A percentile compares a stretch with the other conserved stretches of the same genome.
phyloP scores from a whole-genome alignment of 1,284 basidiomycete species.

The Tilletia setariae region DNA sequence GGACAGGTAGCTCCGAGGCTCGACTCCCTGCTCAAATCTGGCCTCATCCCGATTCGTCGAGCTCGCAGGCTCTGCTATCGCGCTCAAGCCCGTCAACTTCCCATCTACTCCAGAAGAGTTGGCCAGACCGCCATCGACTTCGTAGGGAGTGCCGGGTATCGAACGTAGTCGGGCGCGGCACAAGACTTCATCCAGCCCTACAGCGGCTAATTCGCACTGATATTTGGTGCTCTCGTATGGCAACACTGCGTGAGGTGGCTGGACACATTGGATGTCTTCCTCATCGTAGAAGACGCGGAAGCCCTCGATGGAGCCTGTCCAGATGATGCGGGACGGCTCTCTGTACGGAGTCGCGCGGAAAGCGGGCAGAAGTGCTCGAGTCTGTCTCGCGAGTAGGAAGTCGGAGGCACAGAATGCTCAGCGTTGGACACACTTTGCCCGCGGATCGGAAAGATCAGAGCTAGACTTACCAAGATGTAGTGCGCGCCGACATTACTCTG shows the following conservation, averaged over 20 bases:
- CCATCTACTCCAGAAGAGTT: not conserved
- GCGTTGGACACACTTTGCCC: no score
- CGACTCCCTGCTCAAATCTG: conserved; percentile 18
- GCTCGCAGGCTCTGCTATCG: not conserved
- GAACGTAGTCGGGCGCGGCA: conserved; percentile 32
- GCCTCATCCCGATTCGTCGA: not conserved
- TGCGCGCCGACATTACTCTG: conserved; percentile 52
- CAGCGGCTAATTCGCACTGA: conserved; percentile 52
- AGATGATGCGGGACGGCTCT: conserved; percentile 47
- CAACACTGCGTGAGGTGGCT: conserved; percentile 30
- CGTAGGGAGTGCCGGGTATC: conserved; percentile 35
- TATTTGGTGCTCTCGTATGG: conserved; percentile 55
- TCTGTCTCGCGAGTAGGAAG: not conserved
- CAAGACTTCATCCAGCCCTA: conserved; percentile 48
- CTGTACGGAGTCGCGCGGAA: conserved; percentile 45
- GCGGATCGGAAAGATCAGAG: not conserved
- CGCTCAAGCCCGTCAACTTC: no score
- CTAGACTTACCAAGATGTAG: conserved; percentile 43
- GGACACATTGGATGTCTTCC: conserved; percentile 49
- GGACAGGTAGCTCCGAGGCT: conserved; percentile 43
- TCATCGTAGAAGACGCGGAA: conserved; percentile 42
- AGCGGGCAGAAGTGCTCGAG: conserved; percentile 37
- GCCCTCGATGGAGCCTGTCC: conserved; percentile 54
- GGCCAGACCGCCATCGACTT: not conserved
- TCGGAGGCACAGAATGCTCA: no score